Evolutionary conservation across 768 basidiomycete genomes (phyloP).

Genomic region (Boletus sp.): DNA sequence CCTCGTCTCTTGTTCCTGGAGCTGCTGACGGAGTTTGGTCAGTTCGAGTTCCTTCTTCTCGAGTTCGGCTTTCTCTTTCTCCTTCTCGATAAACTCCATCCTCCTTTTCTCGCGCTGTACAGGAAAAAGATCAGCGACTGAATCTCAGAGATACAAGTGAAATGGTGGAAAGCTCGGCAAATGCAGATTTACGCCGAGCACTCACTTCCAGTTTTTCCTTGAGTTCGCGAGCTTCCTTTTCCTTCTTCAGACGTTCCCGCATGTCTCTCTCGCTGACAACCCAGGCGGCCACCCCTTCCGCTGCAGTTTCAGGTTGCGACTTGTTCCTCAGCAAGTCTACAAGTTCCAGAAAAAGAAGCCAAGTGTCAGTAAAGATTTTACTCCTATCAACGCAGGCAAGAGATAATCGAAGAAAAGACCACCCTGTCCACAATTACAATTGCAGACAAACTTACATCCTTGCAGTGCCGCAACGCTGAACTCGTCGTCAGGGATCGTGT

Average conservation of each 20-base stretch:
- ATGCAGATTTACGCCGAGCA: conserved; percentile 21
- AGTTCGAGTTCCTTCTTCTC: conserved; percentile 64
- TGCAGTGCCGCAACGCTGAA: conserved; percentile 89
- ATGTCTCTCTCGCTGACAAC: conserved; percentile 72
- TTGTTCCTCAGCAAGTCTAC: conserved; percentile 82
- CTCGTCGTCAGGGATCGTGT: conserved; percentile 78
- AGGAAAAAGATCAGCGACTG: conserved; percentile 10
- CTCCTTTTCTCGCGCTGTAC: conserved; percentile 43
- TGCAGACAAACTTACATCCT: conserved; percentile 63
- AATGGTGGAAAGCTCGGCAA: conserved; percentile 18
- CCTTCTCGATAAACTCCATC: conserved; percentile 43
- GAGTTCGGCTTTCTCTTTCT: conserved; percentile 56
- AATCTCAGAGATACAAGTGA: conserved; percentile 1
- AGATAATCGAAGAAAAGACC: neutral
- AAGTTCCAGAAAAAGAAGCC: neutral
- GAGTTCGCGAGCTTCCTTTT: conserved; percentile 67
- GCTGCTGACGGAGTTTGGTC: conserved; percentile 48
- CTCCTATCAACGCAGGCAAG: conserved; percentile 21
- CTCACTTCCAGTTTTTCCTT: conserved; percentile 67
- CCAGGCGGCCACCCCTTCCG: conserved; percentile 65
- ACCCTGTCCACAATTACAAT: conserved; percentile 8
- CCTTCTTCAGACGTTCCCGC: conserved; percentile 66
- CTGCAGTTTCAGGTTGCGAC: conserved; percentile 73
- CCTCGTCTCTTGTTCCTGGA: conserved; percentile 52
- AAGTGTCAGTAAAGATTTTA: conserved; percentile 26